phyloP scores from a whole-genome alignment of 768 basidiomycete genomes.

The Clitopilus passeckerianus region DNA sequence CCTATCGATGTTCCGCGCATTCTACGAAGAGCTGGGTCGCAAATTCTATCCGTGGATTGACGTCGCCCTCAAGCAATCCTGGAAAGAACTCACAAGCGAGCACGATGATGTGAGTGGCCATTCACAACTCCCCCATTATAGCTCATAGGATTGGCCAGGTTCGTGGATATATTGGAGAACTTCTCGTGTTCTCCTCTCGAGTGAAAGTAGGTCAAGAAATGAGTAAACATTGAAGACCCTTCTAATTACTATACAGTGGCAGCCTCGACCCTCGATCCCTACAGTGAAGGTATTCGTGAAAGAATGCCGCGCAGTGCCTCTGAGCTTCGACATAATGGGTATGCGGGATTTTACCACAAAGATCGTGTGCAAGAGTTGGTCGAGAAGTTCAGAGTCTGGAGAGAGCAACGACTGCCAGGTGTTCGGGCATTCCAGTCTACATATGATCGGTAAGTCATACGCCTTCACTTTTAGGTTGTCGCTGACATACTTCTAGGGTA shows the following conservation, averaged over 20 bases:
- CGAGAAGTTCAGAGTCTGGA: slow-evolving; percentile 62
- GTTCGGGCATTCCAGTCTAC: slow-evolving; percentile 78
- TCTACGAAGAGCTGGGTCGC: slow-evolving; percentile 73
- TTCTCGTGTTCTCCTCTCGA: slow-evolving; percentile 67
- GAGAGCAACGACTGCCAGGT: slow-evolving; percentile 65
- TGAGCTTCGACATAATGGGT: slow-evolving; percentile 71
- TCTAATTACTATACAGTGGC: slow-evolving; percentile 40
- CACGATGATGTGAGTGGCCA: slow-evolving; percentile 63
- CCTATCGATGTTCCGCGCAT: slow-evolving; percentile 60
- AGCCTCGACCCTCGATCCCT: slow-evolving; percentile 56
- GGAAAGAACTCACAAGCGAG: slow-evolving; percentile 67
- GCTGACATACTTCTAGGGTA: slow-evolving; percentile 33
- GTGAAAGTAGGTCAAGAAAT: slow-evolving; percentile 44
- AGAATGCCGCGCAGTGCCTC: slow-evolving; percentile 54
- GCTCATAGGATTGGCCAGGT: slow-evolving; percentile 36
- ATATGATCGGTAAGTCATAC: slow-evolving; percentile 62
- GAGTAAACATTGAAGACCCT: background rate
- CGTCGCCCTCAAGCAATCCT: slow-evolving; percentile 59
- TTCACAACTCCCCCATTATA: too few relatives aligned
- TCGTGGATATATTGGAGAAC: slow-evolving; percentile 69
- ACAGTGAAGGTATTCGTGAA: slow-evolving; percentile 58
- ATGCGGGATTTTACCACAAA: slow-evolving; percentile 62
- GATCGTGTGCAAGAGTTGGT: slow-evolving; percentile 58
- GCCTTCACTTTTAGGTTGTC: slow-evolving; percentile 1
- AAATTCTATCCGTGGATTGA: slow-evolving; percentile 80